phyloP scores from a whole-genome alignment of 139 green algal genomes.

The Asterochloris erici region DNA sequence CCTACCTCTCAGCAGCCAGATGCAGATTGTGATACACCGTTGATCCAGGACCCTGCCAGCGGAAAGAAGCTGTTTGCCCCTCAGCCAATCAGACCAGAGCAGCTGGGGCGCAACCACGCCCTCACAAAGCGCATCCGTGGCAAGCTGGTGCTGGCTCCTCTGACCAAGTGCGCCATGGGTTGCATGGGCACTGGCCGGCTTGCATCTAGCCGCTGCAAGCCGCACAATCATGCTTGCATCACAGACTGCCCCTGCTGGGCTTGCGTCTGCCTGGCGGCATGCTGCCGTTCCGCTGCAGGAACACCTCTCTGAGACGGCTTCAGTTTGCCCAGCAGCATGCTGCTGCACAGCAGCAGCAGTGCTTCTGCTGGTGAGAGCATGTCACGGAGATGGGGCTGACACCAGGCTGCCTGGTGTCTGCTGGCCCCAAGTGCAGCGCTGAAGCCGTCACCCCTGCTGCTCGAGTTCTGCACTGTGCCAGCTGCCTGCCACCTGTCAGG shows the following conservation, averaged over 20 bases:
- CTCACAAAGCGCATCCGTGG: constrained; percentile 38
- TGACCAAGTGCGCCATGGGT: constrained; percentile 32
- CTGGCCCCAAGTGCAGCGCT: no score
- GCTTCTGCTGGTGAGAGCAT: no score
- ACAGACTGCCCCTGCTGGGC: background rate
- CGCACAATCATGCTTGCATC: background rate
- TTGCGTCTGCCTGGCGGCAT: background rate
- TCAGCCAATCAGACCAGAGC: background rate
- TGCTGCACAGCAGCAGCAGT: no score
- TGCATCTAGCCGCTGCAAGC: background rate
- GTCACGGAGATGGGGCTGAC: no score
- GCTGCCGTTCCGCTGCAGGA: background rate
- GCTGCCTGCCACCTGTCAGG: background rate
- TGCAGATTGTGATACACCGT: no score
- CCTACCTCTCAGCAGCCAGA: no score
- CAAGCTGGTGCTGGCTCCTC: constrained; percentile 61
- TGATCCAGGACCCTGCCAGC: no score
- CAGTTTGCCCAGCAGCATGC: no score
- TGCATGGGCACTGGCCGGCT: background rate
- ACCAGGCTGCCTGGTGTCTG: no score
- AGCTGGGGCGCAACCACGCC: constrained; percentile 31
- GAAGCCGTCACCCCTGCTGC: no score
- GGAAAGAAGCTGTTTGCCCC: no score
- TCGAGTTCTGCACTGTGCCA: background rate
- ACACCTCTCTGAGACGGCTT: no score